Base-by-base conservation (phyloP, 495 filamentous ascomycete species). In the Hypoxylon crocopeplum region DNA sequence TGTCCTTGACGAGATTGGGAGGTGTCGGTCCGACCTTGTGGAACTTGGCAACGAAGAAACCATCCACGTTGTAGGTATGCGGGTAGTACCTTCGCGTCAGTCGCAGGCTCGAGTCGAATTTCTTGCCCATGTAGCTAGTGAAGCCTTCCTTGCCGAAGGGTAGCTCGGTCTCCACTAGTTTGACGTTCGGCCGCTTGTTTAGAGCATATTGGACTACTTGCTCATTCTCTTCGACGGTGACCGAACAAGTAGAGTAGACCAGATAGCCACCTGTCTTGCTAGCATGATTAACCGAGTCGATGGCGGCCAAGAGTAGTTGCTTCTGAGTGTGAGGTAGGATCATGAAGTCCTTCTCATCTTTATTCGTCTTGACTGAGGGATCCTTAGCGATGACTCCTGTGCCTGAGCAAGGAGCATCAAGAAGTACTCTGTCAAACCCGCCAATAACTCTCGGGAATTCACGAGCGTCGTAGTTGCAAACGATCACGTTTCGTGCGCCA, bases 11-110 rank as follows among this genome's bases (percentile, higher is more conserved):
- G 10, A 79, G 79, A 30, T 81, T 81, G 24, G 76, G 74, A 0
- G 88, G 85, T 10, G 87, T 89, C 0, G 88, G 89, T 10, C 84
- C 94, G 22, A 82, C 84, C 84, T 98, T 98, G 77, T 95, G 93
- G 69, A 98, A 87, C 75, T 98, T 98, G 67, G 90, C 88, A 51
- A 98, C 94, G 71, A 95, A 98, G 86, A 98, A 98, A 48, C 94
- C 94, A 62, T 98, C 94, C 20, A 98, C 90, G 77, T 98, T 98
- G 79, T 93, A 93, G 36, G 90, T 81, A 64, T 98, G 93, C 0
- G 93, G 93, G 74, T 97, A 98, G 75, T 90, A 98, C 46, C 95
- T 81, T 45, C 91, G 82, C 12, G 93, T 93, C 64, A 92, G 76
- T 63, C 89, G 90, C 82, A 98, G 86, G 70, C 84, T 88, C 5